Base-by-base conservation (phyloP, 1,284 basidiomycete species). In the Leccinum pallidistipes region DNA sequence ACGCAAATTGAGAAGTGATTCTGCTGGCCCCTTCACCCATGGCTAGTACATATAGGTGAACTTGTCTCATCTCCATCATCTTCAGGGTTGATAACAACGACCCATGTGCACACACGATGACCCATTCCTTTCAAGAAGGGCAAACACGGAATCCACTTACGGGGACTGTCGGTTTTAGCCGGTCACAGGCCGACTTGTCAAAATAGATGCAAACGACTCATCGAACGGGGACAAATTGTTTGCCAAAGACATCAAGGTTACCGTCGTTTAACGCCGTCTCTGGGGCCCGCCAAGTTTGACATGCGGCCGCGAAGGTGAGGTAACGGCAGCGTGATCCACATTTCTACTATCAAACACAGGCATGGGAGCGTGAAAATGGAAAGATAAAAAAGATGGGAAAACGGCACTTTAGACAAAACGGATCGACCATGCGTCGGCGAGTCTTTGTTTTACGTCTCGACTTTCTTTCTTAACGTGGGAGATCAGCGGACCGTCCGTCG, bases 401-500 rank as follows among this genome's bases (percentile, higher is more conserved):
- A 7, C 18, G 11, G 43, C 43, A 45, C 18, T 45, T 45, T 45
- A 11, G 18, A 21, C 43, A 45, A 45, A 45, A 45, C 11, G 18
- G 43, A 21, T 45, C 43, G 18, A 31, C 50, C 70, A 71, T 58
- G 68, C 60, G 64, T 69, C 69, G 68, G 68, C 38, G 69, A 45
- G 69, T 57, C 62, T 60, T 61, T 56, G 55, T 57, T 71, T 72
- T 72, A 71, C 70, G 69, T 69, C 59, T 16, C n/a, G 2, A 45
- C 18, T 45, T 18, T n/a, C 43, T 51, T 34, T 12, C 56, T 38
- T 56, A 49, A 31, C 52, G 31, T 32, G 59, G 31, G 27, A 43
- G 18, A 45, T 56, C 52, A 14, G 53, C 38, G 62, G 54, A 31
- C 18, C 27, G 18, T 51, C 18, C 9, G 43, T 51, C 63, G 14